Percentiles rank a stretch among this genome's conserved stretches.
These are phyloP conservation scores for Neocucurbitaria cava DNA, from an alignment of 2,329 filamentous ascomycete genomes.

Conservation along the genomic window DNA sequence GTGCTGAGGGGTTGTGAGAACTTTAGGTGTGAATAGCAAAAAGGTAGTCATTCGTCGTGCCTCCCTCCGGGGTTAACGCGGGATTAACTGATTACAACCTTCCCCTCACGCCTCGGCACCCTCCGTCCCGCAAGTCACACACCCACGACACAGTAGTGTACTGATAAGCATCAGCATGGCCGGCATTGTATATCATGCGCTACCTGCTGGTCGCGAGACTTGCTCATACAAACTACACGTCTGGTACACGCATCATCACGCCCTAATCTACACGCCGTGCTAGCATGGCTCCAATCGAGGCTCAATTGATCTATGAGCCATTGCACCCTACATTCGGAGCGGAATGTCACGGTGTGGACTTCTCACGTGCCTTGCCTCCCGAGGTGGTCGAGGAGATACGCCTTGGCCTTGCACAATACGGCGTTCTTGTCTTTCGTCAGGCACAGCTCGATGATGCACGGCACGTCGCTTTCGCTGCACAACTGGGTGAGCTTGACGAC, in stretches of 20 bases:
- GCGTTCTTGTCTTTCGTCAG: slow-evolving; percentile 60
- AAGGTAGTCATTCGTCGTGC: too few species aligned
- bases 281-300: background rate
- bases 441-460: slow-evolving; percentile 59
- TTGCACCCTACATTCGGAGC: slow-evolving; percentile 45
- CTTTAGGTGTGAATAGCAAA: too few species aligned
- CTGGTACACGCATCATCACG: background rate
- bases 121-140: too few species aligned
- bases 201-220: background rate
- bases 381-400: slow-evolving; percentile 1
- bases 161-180: background rate
- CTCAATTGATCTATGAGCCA: background rate
- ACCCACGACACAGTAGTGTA: background rate
- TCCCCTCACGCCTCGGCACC: background rate
- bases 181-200: background rate
- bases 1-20: too few species aligned
- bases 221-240: background rate
- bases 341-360: slow-evolving; percentile 39
- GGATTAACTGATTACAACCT: too few species aligned
- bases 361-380: background rate
- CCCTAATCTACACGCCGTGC: background rate
- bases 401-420: slow-evolving; percentile 45
- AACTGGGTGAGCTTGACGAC: slow-evolving; percentile 64
- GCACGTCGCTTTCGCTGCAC: slow-evolving; percentile 60
- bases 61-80: background rate